A percentile compares a stretch with the other conserved stretches of the same genome.
Evolutionary conservation across 2,329 filamentous ascomycete genomes (phyloP).

Genomic region (Clarireedia sp.): DNA sequence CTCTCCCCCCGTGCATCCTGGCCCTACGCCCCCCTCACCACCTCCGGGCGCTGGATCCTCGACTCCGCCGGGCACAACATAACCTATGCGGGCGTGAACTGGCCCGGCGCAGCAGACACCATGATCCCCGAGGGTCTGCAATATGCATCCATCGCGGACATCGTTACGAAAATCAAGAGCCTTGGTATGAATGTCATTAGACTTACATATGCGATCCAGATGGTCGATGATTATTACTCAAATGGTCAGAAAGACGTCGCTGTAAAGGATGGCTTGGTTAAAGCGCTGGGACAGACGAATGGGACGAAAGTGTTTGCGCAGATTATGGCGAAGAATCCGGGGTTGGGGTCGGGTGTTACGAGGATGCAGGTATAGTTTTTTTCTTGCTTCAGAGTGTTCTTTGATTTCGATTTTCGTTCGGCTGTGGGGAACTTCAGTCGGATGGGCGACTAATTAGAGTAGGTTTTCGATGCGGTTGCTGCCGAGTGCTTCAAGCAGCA

Average conservation of each 20-base stretch:
- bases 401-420: background rate
- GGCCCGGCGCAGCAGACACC: slow-evolving; percentile 53
- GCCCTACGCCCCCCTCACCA: slow-evolving; percentile 6
- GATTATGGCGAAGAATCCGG: slow-evolving; percentile 49
- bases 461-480: slow-evolving; percentile 54
- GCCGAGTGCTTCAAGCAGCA: slow-evolving; percentile 46
- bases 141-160: slow-evolving; percentile 47
- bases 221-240: slow-evolving; percentile 51
- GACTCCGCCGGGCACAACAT: slow-evolving; percentile 32
- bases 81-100: slow-evolving; percentile 50
- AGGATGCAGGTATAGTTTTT: slow-evolving; percentile 35
- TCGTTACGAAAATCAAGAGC: slow-evolving; percentile 46
- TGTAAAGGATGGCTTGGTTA: slow-evolving; percentile 31
- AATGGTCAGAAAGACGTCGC: slow-evolving; percentile 23
- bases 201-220: slow-evolving; percentile 55
- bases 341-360: slow-evolving; percentile 46
- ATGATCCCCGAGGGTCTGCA: slow-evolving; percentile 60
- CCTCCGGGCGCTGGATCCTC: slow-evolving; percentile 15
- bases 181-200: slow-evolving; percentile 56
- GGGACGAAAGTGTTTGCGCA: slow-evolving; percentile 43
- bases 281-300: slow-evolving; percentile 43
- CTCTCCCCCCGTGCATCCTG: background rate
- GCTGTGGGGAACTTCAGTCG: background rate
- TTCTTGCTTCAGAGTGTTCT: background rate
- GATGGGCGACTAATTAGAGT: background rate